Evolutionary conservation across 352 stramenopile genomes (phyloP).

Genomic region (Phytopythium vexans): DNA sequence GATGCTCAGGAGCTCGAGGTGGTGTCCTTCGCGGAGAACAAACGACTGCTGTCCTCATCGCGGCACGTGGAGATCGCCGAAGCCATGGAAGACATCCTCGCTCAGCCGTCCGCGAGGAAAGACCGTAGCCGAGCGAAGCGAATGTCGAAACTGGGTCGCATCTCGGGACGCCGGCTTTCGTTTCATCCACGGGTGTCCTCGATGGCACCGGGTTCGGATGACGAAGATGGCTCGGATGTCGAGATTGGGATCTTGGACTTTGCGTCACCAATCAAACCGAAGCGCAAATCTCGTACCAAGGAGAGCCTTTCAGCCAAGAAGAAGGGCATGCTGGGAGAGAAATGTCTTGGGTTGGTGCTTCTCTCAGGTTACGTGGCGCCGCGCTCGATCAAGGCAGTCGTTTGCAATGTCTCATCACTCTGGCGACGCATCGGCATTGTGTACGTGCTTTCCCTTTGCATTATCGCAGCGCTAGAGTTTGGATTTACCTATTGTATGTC

Average conservation of each 20-base stretch:
- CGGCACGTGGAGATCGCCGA: conserved; percentile 68
- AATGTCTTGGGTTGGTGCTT: conserved; percentile 41
- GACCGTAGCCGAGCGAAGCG: conserved; percentile 56
- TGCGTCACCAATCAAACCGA: conserved; percentile 27
- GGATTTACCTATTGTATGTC: neutral
- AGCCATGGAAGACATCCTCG: conserved; percentile 71
- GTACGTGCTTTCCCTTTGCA: conserved; percentile 20
- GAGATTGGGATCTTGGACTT: conserved; percentile 36
- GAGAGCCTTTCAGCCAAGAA: conserved; percentile 10
- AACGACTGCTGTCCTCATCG: conserved; percentile 54
- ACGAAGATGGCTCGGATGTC: conserved; percentile 50
- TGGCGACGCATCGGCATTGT: conserved; percentile 41
- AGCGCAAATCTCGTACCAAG: conserved; percentile 15
- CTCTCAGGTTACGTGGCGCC: conserved; percentile 35
- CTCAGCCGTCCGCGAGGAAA: conserved; percentile 55
- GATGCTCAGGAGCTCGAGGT: conserved; percentile 59
- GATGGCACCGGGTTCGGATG: conserved; percentile 33
- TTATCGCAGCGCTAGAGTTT: neutral
- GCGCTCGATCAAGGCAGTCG: conserved; percentile 21
- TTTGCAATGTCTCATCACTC: conserved; percentile 39
- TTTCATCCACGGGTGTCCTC: conserved; percentile 25
- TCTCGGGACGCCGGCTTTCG: conserved; percentile 47
- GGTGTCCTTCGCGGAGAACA: conserved; percentile 55
- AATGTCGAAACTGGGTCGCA: conserved; percentile 55
- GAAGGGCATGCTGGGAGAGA: conserved; percentile 23